A percentile compares a stretch with the other conserved stretches of the same genome.
Evolutionary conservation across 768 basidiomycete genomes (phyloP).

Genomic region (Auriscalpium microsporum): DNA sequence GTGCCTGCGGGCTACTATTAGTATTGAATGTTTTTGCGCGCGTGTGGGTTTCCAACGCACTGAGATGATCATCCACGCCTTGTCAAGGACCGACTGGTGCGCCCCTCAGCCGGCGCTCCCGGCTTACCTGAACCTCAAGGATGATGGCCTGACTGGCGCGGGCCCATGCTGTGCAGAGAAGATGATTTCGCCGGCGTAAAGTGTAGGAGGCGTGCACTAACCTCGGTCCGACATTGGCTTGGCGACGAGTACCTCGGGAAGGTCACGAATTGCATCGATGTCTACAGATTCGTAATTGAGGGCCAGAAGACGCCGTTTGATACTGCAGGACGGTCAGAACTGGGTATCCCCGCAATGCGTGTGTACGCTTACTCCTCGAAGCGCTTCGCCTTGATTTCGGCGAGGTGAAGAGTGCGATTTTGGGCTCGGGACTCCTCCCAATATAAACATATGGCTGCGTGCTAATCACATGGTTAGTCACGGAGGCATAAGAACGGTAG

Average conservation of each 20-base stretch:
- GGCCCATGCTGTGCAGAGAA: too few relatives aligned
- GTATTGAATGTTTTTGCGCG: too few relatives aligned
- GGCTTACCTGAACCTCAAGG: too few relatives aligned
- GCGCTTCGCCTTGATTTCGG: conserved; percentile 3
- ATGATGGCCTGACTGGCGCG: too few relatives aligned
- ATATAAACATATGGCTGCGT: not conserved
- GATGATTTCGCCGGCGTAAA: too few relatives aligned
- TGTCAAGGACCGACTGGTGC: too few relatives aligned
- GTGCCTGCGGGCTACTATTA: too few relatives aligned
- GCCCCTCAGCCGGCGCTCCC: too few relatives aligned
- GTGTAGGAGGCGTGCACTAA: not conserved
- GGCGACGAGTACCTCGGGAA: conserved; percentile 3
- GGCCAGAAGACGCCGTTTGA: not conserved
- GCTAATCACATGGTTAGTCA: not conserved
- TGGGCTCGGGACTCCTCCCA: conserved; percentile 5
- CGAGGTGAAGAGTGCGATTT: conserved; percentile 1
- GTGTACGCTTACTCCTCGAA: conserved; percentile 2
- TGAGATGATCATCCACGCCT: too few relatives aligned
- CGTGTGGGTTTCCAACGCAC: too few relatives aligned
- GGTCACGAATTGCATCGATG: not conserved
- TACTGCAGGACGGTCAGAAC: not conserved
- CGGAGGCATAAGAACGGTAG: not conserved
- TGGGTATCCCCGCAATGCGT: not conserved
- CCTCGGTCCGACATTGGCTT: conserved; percentile 11
- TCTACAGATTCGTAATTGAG: not conserved